These are phyloP conservation scores for Phialophora macrospora DNA, from an alignment of 2,329 filamentous ascomycete genomes.

Conservation along the genomic window DNA sequence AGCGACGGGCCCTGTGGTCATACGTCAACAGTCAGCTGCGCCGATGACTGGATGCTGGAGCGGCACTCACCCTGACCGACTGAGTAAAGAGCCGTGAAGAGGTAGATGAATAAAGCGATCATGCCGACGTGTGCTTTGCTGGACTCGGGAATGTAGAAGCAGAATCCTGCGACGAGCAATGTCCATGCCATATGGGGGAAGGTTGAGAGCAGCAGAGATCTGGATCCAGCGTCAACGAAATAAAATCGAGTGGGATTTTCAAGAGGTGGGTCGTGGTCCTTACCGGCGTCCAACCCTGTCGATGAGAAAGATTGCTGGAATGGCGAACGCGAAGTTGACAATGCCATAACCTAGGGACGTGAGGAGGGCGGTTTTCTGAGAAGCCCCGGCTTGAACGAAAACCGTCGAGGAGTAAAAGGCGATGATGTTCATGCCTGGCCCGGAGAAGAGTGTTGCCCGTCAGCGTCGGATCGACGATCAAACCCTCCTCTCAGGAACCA, in stretches of 20 bases:
- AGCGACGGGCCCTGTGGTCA: neutral
- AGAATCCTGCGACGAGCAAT: conserved; percentile 59
- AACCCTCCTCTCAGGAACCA: neutral
- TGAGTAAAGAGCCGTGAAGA: conserved; percentile 49
- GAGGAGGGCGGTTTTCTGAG: conserved; percentile 60
- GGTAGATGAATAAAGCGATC: conserved; percentile 49
- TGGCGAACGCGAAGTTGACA: conserved; percentile 67
- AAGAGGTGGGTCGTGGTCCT: neutral
- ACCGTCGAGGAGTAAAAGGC: conserved; percentile 58
- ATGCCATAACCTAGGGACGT: conserved; percentile 68
- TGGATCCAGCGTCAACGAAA: neutral
- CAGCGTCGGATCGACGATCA: neutral
- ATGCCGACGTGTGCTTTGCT: conserved; percentile 47
- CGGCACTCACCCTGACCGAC: neutral
- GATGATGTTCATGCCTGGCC: conserved; percentile 43
- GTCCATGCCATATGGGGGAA: conserved; percentile 66
- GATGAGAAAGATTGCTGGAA: conserved; percentile 63
- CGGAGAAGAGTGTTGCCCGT: neutral
- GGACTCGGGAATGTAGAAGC: conserved; percentile 55
- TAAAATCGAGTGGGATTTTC: neutral
- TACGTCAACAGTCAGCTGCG: neutral
- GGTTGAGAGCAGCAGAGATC: conserved; percentile 64
- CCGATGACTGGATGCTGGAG: neutral
- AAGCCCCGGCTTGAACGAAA: conserved; percentile 61
- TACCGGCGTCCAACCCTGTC: conserved; percentile 67